Evolutionary conservation across 192 early-diverging fungal species (phyloP).

Genomic region (Nowakowskiella sp.): DNA sequence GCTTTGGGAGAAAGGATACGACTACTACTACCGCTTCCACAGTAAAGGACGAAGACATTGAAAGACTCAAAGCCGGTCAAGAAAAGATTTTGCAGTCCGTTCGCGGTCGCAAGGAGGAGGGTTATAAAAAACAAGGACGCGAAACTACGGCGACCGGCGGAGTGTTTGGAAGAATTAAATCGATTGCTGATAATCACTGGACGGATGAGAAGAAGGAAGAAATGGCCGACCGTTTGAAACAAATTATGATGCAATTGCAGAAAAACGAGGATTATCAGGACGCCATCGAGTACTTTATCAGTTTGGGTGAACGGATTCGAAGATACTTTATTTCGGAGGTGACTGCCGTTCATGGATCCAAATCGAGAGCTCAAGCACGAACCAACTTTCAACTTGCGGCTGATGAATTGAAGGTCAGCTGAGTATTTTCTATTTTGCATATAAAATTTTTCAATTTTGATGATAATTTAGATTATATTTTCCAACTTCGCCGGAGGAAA

Average conservation of each 20-base stretch:
- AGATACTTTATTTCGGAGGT: neutral
- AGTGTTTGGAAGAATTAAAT: too few species aligned
- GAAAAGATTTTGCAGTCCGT: too few species aligned
- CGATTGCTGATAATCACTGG: too few species aligned
- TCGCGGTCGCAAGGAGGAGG: too few species aligned
- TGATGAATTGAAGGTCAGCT: slow-evolving; percentile 23
- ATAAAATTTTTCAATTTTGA: neutral
- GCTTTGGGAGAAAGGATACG: too few species aligned
- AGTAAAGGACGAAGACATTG: too few species aligned
- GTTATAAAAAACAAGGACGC: too few species aligned
- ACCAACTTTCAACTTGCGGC: slow-evolving; percentile 16
- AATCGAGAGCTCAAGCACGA: neutral
- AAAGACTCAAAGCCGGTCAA: too few species aligned
- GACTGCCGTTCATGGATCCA: neutral
- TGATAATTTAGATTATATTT: slow-evolving; percentile 12
- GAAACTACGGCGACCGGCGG: too few species aligned
- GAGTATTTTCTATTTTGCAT: neutral
- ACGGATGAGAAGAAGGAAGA: too few species aligned
- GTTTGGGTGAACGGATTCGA: neutral
- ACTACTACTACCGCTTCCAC: too few species aligned
- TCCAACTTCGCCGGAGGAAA: slow-evolving; percentile 9
- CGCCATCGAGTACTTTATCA: neutral
- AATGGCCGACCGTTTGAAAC: neutral
- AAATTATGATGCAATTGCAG: neutral
- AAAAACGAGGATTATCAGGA: neutral